Base-by-base conservation (phyloP, 2,329 filamentous ascomycete species). In the Chaetomium strumarium region DNA sequence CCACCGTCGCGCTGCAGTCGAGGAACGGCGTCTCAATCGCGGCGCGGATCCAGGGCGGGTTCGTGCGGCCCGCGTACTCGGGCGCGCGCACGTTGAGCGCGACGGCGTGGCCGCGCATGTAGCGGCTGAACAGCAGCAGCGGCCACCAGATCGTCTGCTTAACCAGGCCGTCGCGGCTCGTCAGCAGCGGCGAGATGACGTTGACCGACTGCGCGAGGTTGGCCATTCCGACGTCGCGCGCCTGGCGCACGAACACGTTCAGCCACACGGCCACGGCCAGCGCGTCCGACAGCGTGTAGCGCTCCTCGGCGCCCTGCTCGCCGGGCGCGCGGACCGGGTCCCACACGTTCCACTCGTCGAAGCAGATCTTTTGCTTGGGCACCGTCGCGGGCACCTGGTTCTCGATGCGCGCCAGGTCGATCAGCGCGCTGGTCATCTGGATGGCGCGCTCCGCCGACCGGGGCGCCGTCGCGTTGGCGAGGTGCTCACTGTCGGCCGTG, bases 291-390 rank as follows among this genome's bases (percentile, higher is more conserved):
- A 90, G 76, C 0, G 83, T 89, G 70, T 90, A 88, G 61, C 69
- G 72, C 65, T 90, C 86, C 68, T 90, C 86, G 6, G 84, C 87
- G 14, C 87, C 87, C 55, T 78, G 67, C 61, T 86, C 81, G 14
- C 87, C 87, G 0, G 84, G 84, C 0, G 86, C 86, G 9, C 86
- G 79, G 49, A 76, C 73, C 0, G 85, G 84, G 61, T 89, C 85
- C 86, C 86, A 91, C 9, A 90, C 86, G 66, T 90, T 91, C 87
- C 87, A 90, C 68, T 90, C 86, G 65, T 91, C 87, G 64, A 90
- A 90, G 73, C 86, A 90, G 65, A 91, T 88, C 47, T 77, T 85
- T 43, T 81, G 84, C 3, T 78, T 72, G 4, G 79, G 78, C n/a
- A 84, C 78, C 0, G 73, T 71, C 0, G 76, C 70, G 0, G 84